Conservation (phyloP, 805 yeast genomes). For the Schizosaccharomyces japonicus region DNA sequence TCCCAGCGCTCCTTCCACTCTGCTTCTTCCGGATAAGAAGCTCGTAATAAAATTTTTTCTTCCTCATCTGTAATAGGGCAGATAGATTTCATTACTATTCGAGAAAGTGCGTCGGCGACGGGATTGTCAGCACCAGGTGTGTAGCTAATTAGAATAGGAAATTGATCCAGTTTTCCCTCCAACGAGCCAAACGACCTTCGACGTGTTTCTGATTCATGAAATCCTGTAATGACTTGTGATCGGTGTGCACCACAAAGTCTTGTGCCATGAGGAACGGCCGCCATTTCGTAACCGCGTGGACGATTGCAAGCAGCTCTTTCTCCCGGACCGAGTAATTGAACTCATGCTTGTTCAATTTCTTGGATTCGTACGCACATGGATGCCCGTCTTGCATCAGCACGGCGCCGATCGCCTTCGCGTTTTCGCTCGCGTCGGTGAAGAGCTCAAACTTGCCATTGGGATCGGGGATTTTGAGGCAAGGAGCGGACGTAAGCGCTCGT, state of each 20-base stretch:
- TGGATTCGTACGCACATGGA: too few species aligned
- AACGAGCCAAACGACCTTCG: slow-evolving; percentile 2
- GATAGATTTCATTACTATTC: too few species aligned
- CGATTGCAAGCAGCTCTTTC: slow-evolving; percentile 7
- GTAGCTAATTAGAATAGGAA: slow-evolving; percentile 1
- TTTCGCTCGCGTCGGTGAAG: slow-evolving; percentile 8
- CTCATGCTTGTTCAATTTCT: slow-evolving; percentile 4
- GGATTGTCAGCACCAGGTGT: slow-evolving; percentile 5
- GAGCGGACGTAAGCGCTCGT: too few species aligned
- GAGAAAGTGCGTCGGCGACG: slow-evolving; percentile 3
- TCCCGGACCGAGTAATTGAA: slow-evolving; percentile 8
- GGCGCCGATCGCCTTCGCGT: slow-evolving; percentile 5
- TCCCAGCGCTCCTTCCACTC: too few species aligned
- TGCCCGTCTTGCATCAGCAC: slow-evolving; percentile 5
- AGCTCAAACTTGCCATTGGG: background rate
- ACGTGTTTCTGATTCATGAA: background rate
- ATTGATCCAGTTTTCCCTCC: slow-evolving; percentile 7
- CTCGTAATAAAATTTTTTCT: too few species aligned
- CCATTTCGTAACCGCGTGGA: slow-evolving; percentile 7
- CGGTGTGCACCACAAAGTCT: slow-evolving; percentile 4
- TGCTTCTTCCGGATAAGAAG: too few species aligned
- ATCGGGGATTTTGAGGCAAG: background rate
- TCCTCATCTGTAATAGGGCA: too few species aligned
- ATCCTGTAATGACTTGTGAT: background rate
- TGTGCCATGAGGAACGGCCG: slow-evolving; percentile 3